Evolutionary conservation across 139 green algal genomes (phyloP), one percentile per base, ranked within the genome.

Genomic region (Closterium sp.): DNA sequence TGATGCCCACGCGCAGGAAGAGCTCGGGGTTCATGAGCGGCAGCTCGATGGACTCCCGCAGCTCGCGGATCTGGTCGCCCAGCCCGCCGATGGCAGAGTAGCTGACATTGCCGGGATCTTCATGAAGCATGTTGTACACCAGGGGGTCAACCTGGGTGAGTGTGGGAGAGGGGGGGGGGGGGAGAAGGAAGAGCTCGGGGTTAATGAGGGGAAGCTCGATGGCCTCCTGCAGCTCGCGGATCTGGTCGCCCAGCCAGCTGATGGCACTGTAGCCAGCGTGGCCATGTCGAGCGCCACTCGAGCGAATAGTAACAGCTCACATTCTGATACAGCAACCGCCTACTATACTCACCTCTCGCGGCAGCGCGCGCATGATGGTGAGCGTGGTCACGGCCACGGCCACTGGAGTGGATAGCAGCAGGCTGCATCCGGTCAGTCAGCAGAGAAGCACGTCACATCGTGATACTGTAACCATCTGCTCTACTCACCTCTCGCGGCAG

Each of bases 161-260:
- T 66, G 38, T 10, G 3, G 5, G 38, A 10, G 38, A 10, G 38
- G 7, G 38, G 38, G 38, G 38, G 21, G 38, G 25, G 10, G 55
- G 16, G 16, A 16, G 94, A 34, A 97, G 88, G 95, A 99, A 99
- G 19, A 99, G 96, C 96, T 99, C 98, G 19, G 98, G 98, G 95
- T 99, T 99, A 95, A 99, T 96, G n/a, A 99, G 95, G 38, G 98
- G 98, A 94, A 99, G 96, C 97, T 99, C 98, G 31, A 99, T 97
- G 86, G 94, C 96, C 94, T 99, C 98, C 1, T 98, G 95, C 87
- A 99, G 95, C 95, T 98, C 98, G 4, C 97, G 94, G 89, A 98
- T 98, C 96, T 99, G 98, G 92, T 99, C 98, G 4, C 91, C 93
- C 28, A 99, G 96, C 21, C 98, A 98, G 30, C 98, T 98, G 88